Evolutionary conservation across 192 early-diverging fungal genomes (phyloP), one percentile per base, ranked within the genome.

Genomic region (Rhizophagus clarus): DNA sequence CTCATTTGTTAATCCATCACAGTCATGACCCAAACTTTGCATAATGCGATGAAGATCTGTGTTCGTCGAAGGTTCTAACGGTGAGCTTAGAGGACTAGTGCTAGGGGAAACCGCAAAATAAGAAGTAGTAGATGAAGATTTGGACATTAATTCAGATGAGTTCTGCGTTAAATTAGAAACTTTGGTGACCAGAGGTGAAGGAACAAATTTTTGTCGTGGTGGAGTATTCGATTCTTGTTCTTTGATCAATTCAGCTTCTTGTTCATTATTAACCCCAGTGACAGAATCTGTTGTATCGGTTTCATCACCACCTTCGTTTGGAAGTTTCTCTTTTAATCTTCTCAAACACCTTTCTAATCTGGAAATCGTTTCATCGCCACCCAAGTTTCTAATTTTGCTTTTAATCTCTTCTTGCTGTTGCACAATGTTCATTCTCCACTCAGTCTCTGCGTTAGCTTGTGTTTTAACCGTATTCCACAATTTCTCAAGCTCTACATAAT

Each of bases 401-500:
- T 81, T 80, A 68, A 91, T 85, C 45, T 81, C 79, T 22, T 81
- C 42, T 82, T 91, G 92, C 76, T 94, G 91, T 47, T 83, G 77
- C 20, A 85, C 83, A 42, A 94, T 86, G 14, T 86, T 81, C 24
- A 87, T 85, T 40, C 82, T 82, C 91, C 90, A 92, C 64, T 91
- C 83, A 28, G 72, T 81, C 29, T 87, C 85, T n/a, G 89, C 89
- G 40, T 87, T 83, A n/a, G 81, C 84, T 29, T 92, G 85, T 34
- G 61, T 83, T 14, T 83, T 82, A 14, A 94, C 87, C 11, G 85
- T 89, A 29, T 89, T 80, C 88, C 90, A 92, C 9, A 95, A 80
- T n/a, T 85, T 79, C 60, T 90, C 91, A 22, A 94, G 84, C 63
- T 94, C 91, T 31, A 93, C 79, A 47, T 84, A 93, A 80, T 95